These are phyloP conservation scores for Salvia rosmarinus DNA, from an alignment of 257 asterid genomes.

Conservation along the genomic window DNA sequence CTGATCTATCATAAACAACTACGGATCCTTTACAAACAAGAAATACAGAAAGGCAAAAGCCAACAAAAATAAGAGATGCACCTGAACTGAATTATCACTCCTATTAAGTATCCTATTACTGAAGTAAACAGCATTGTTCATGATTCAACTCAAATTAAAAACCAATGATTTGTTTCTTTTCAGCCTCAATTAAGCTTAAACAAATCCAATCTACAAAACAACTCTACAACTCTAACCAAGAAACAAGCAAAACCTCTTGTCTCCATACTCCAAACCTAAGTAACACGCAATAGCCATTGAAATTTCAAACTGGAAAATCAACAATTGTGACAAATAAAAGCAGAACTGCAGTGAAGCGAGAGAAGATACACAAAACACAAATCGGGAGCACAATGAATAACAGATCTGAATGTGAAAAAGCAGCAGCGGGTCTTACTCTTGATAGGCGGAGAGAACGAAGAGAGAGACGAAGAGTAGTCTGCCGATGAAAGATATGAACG, in stretches of 20 bases:
- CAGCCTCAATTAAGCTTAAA: slow-evolving; percentile 1
- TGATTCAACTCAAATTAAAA: neutral
- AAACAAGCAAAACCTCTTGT: neutral
- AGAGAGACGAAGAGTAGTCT: slow-evolving; percentile 87
- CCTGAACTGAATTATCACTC: neutral
- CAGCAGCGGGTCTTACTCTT: slow-evolving; percentile 62
- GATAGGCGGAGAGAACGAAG: slow-evolving; percentile 87
- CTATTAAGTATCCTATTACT: neutral
- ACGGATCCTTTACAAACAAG: slow-evolving; percentile 5
- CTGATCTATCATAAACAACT: neutral
- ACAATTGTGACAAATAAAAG: neutral
- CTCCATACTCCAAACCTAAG: slow-evolving; percentile 18
- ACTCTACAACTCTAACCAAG: slow-evolving; percentile 5
- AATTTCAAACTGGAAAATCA: neutral
- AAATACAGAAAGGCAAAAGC: neutral
- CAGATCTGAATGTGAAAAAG: slow-evolving; percentile 52
- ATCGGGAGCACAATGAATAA: neutral
- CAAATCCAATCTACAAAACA: slow-evolving; percentile 37
- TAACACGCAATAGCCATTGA: slow-evolving; percentile 1
- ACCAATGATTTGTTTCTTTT: neutral
- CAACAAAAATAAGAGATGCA: neutral
- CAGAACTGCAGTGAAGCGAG: neutral
- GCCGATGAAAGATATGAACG: slow-evolving; percentile 72
- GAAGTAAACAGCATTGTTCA: neutral
- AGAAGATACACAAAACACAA: neutral